Base-by-base conservation (phyloP, 306 rosid genomes). In the Trifolium fragiferum region DNA sequence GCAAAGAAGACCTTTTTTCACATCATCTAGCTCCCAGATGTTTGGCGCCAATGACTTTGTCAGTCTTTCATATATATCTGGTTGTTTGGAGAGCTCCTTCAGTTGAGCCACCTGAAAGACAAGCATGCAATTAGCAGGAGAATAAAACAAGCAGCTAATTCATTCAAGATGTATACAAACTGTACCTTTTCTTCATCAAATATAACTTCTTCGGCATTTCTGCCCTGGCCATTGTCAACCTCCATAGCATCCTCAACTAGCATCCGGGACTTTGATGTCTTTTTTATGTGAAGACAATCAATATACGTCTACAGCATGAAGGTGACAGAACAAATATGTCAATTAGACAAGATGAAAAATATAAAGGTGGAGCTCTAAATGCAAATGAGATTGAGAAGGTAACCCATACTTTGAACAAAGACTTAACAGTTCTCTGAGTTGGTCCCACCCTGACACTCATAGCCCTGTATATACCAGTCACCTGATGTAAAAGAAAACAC, bases 11-110 rank as follows among this genome's bases (percentile, higher is more conserved):
- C 99, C 97, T 83, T 84, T 94, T 84, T 94, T 94, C 14, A 94
- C 97, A 66, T 94, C 97, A 30, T 94, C 99, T 37, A 94, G 89
- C 86, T 94, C 97, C 97, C 99, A 94, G 81, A 94, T 94, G 83
- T 94, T 94, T 49, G 99, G 97, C 3, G 97, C 97, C 87, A 92
- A 80, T 10, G 99, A 94, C 70, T 86, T 94, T 47, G 96, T 94
- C 63, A 94, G 75, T 65, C 87, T 87, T 68, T 94, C 97, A 79
- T 94, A 92, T 75, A 94, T 89, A 82, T 94, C 95, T 13, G 96
- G 93, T 61, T 67, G 81, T 80, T 87, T 89, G 0, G 99, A 89
- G 67, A 94, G 85, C 84, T 92, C 92, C 78, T 86, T 94, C 78
- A 94, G 77, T 75, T 85, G 81, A 58, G 90, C 92, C 74, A 92